These are phyloP conservation scores for Stereum hirsutum DNA, from an alignment of 1,284 basidiomycete species.

Conservation along the genomic window DNA sequence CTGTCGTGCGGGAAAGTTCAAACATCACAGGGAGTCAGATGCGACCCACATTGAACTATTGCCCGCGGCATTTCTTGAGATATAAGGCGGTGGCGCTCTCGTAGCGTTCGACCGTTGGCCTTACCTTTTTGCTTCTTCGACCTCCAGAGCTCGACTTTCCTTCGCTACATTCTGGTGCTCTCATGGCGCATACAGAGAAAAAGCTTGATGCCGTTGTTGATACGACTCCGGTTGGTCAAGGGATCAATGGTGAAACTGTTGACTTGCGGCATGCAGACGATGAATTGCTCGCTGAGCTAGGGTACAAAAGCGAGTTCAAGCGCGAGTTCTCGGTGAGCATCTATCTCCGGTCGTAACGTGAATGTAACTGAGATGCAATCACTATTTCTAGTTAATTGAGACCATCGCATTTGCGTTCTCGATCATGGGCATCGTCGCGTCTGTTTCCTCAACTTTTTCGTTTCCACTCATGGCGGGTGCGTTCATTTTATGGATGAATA, in stretches of 20 bases:
- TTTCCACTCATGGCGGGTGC: conserved; percentile 54
- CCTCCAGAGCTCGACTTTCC: background rate
- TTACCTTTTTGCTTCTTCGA: background rate
- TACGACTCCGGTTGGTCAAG: background rate
- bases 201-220: conserved; percentile 4
- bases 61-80: background rate
- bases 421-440: conserved; percentile 69
- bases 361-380: too few species aligned
- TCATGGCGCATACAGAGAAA: conserved; percentile 3
- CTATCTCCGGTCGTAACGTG: too few species aligned
- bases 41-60: too few species aligned
- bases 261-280: conserved; percentile 37
- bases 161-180: background rate
- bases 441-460: conserved; percentile 56
- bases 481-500: too few species aligned
- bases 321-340: conserved; percentile 62
- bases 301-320: conserved; percentile 69
- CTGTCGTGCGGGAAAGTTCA: too few species aligned
- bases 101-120: too few species aligned
- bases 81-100: too few species aligned
- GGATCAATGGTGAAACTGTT: background rate
- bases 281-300: conserved; percentile 50
- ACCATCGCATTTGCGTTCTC: conserved; percentile 64
- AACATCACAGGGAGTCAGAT: too few species aligned
- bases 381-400: conserved; percentile 42